Evolutionary conservation across 176 grass and related monocot genomes (phyloP).

Genomic region (Avena insularis): DNA sequence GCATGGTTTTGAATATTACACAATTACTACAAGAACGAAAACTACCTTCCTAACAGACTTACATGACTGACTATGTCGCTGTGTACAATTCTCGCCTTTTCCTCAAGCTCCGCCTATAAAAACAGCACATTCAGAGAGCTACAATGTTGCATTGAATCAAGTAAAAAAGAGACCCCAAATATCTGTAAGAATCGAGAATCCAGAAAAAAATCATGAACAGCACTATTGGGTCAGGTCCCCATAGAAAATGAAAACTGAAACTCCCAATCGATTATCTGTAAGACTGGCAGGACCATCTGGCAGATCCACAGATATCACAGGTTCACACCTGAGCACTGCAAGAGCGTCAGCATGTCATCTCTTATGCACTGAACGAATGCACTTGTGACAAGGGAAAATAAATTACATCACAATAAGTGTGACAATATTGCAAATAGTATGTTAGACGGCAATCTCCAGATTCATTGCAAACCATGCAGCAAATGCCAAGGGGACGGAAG

Average conservation of each 20-base stretch:
- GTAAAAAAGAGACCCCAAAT: slow-evolving; percentile 26
- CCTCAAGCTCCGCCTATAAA: slow-evolving; percentile 74
- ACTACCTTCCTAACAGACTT: slow-evolving; percentile 42
- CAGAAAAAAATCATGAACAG: neutral
- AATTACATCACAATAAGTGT: slow-evolving; percentile 18
- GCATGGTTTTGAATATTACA: neutral
- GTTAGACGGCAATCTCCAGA: neutral
- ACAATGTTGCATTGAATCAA: neutral
- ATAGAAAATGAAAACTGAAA: neutral
- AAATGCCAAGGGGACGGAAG: neutral
- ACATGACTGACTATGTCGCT: slow-evolving; percentile 75
- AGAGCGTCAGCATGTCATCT: neutral
- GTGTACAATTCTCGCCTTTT: slow-evolving; percentile 70
- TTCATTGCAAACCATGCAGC: neutral
- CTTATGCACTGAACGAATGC: neutral
- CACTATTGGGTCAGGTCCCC: neutral
- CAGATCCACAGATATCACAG: neutral
- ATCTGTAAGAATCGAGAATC: slow-evolving; percentile 4
- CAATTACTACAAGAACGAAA: neutral
- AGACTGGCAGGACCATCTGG: neutral
- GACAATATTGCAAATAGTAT: neutral
- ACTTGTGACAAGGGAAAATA: neutral
- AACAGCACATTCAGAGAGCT: slow-evolving; percentile 24
- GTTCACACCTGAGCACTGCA: neutral
- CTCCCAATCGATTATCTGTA: slow-evolving; percentile 9